Percentiles rank a stretch among this genome's conserved stretches.
Conservation (phyloP, 2,329 filamentous ascomycete genomes). For the Simplicillium sp. region DNA sequence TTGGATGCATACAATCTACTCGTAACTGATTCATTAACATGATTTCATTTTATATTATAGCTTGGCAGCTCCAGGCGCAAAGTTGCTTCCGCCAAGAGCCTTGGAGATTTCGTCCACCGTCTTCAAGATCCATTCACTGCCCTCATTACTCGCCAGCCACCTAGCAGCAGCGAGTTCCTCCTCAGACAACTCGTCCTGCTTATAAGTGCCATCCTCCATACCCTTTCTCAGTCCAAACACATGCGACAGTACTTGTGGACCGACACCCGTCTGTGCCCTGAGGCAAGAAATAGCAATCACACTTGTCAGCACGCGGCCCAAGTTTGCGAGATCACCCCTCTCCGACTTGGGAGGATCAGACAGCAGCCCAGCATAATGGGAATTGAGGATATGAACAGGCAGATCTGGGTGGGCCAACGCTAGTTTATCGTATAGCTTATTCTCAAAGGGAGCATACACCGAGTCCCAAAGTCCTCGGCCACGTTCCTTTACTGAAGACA, state of each 20-base stretch:
- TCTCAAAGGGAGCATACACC: constrained; percentile 66
- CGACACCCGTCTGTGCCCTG: constrained; percentile 71
- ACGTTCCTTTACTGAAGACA: constrained; percentile 43
- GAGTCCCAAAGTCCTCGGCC: constrained; percentile 64
- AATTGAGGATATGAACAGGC: constrained; percentile 68
- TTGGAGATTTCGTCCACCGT: constrained; percentile 34
- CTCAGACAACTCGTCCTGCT: constrained; percentile 19
- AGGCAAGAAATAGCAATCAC: constrained; percentile 67
- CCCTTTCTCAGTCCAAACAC: constrained; percentile 74
- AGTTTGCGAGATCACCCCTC: constrained; percentile 34
- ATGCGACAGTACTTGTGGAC: constrained; percentile 72
- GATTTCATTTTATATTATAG: constrained; percentile 7
- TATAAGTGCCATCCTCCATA: constrained; percentile 54
- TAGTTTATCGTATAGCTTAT: constrained; percentile 62
- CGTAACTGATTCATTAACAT: too few relatives aligned
- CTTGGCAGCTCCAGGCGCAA: constrained; percentile 20
- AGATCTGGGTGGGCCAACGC: constrained; percentile 71
- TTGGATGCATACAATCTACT: too few relatives aligned
- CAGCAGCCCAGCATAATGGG: constrained; percentile 66
- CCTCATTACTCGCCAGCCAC: constrained; percentile 35
- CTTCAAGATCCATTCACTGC: constrained; percentile 34
- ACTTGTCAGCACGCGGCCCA: constrained; percentile 63
- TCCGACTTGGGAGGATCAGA: constrained; percentile 49
- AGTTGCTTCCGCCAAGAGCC: constrained; percentile 33
- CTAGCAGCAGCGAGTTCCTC: constrained; percentile 20